These are phyloP conservation scores for Lenzites betulinus DNA, from an alignment of 768 basidiomycete genomes.

Conservation along the genomic window DNA sequence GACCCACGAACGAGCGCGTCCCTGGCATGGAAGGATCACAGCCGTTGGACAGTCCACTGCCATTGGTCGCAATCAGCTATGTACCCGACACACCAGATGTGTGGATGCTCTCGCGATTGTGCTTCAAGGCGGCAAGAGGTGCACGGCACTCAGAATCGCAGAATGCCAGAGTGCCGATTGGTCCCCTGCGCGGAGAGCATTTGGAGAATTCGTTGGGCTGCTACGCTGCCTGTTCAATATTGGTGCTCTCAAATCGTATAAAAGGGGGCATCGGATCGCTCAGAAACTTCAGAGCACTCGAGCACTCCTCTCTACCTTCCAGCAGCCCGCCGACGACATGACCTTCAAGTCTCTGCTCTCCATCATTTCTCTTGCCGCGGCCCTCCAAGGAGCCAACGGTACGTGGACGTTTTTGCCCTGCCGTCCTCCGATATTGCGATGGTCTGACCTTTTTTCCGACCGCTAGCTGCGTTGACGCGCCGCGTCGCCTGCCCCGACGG, in stretches of 20 bases:
- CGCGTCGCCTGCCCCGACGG: slow-evolving; percentile 35
- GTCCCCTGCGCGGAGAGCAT: neutral
- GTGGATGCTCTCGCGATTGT: slow-evolving; percentile 1
- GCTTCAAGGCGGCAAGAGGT: neutral
- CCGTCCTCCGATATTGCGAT: too few relatives aligned
- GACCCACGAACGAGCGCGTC: neutral
- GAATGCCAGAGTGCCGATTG: slow-evolving; percentile 2
- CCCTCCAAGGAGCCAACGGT: slow-evolving; percentile 24
- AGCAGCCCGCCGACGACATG: slow-evolving; percentile 20
- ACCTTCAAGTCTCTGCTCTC: slow-evolving; percentile 23
- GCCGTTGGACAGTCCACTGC: neutral
- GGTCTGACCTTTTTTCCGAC: neutral
- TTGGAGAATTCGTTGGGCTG: neutral
- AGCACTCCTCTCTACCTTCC: neutral
- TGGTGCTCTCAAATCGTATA: slow-evolving; percentile 1
- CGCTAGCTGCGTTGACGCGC: slow-evolving; percentile 15
- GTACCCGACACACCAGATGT: slow-evolving; percentile 5
- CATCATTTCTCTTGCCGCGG: slow-evolving; percentile 20
- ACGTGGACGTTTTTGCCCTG: neutral
- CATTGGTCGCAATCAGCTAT: neutral
- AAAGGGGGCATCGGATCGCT: neutral
- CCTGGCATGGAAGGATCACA: neutral
- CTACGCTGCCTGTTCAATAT: neutral
- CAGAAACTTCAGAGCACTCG: slow-evolving; percentile 10
- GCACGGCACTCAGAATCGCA: neutral